Conservation (phyloP, 495 filamentous ascomycete species). For the Aspergillus haitiensis region DNA sequence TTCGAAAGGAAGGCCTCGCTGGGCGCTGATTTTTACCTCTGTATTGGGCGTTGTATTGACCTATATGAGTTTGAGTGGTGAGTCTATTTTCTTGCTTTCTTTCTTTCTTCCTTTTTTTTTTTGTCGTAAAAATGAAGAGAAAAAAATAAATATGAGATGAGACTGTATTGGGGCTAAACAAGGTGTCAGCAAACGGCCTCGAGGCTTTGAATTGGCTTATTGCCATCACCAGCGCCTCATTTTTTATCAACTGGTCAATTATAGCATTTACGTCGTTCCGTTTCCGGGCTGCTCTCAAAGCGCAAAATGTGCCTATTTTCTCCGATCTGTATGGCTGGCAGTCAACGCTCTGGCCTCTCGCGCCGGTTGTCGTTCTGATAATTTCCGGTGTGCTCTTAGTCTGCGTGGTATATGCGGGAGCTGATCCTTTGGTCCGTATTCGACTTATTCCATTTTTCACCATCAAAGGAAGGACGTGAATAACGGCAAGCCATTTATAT, state of each 20-base stretch:
- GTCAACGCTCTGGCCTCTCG: constrained; percentile 13
- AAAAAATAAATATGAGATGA: not conserved
- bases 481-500: too few relatives aligned
- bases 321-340: constrained; percentile 10
- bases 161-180: not conserved
- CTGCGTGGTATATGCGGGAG: constrained; percentile 8
- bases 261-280: constrained; percentile 18
- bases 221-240: constrained; percentile 18
- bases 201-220: constrained; percentile 20
- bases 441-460: not conserved
- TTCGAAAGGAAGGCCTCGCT: constrained; percentile 11
- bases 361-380: constrained; percentile 5
- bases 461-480: too few relatives aligned
- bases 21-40: constrained; percentile 13
- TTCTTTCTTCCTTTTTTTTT: too few relatives aligned
- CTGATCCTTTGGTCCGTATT: constrained; percentile 9
- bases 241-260: constrained; percentile 22
- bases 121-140: too few relatives aligned
- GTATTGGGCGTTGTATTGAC: constrained; percentile 7
- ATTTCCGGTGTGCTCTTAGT: constrained; percentile 11
- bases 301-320: constrained; percentile 11
- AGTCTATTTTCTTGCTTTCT: not conserved
- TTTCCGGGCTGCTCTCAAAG: constrained; percentile 15
- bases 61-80: constrained; percentile 19
- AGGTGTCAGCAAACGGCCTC: constrained; percentile 9